Evolutionary conservation across 768 basidiomycete genomes (phyloP), one percentile per base, ranked within the genome.

Genomic region (Erythrobasidium yunnanense): DNA sequence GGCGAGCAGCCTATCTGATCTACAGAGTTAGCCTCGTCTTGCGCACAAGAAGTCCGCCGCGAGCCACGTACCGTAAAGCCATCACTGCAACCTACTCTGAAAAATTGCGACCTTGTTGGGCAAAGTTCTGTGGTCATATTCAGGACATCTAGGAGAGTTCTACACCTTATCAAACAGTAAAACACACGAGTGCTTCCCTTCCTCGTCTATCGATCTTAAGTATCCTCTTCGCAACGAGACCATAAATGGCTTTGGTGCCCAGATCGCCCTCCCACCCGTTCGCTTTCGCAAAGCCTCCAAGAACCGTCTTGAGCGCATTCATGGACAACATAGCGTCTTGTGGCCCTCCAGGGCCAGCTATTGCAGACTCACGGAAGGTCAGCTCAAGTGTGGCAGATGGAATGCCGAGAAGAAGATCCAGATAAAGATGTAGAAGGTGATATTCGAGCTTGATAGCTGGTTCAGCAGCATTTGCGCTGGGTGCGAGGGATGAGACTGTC

Each of bases 181-280:
- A 65, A 30, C 58, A 4, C 3, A 66, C 23, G 29, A 66, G 6
- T 7, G 65, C 52, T 11, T 66, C 65, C 32, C 52, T 66, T 18
- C 65, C 52, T 25, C 11, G 27, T 42, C 65, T 54, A 42, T 66
- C 65, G 53, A 66, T 66, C 34, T 45, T 65, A 5, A 66, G 11
- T 8, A 66, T 35, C 45, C 57, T 62, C 65, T 46, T 66, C 22
- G 53, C 65, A 15, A 62, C 65, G 20, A 66, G 35, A 7, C 65
- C 55, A 57, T 66, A 66, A n/a, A 66, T 51, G 4, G 65, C 65
- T 45, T 66, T 66, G 33, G 55, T 57, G 11, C 65, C 55, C 51
- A 54, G 38, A 32, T 56, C 65, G 17, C 42, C 65, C 25, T 45
- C 47, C 32, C 27, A 66, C 6, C 65, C 55, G 23, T 25, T 66